phyloP scores from a whole-genome alignment of 805 yeast species.

The Sugiyamaella americana region DNA sequence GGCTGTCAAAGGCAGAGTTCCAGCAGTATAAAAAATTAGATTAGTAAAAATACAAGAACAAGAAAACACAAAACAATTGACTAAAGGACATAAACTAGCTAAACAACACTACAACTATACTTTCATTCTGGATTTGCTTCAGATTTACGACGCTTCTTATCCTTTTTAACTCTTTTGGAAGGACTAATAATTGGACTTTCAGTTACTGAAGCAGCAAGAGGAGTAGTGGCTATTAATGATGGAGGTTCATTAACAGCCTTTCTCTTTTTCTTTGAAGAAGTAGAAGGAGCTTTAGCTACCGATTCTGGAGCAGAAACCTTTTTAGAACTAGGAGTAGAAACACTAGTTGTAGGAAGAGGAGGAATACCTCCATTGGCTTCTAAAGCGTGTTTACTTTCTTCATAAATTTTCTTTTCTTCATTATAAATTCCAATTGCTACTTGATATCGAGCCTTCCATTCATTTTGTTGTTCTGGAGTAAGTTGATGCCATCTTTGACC shows the following conservation, averaged over 20 bases:
- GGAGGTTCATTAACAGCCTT: slow-evolving; percentile 25
- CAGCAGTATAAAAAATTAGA: too few species aligned
- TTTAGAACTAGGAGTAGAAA: neutral
- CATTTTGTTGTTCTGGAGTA: slow-evolving; percentile 60
- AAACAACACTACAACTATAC: too few species aligned
- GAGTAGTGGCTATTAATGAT: slow-evolving; percentile 7
- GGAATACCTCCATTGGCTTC: neutral
- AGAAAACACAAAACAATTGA: too few species aligned
- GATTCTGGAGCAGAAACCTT: neutral
- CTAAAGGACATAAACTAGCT: too few species aligned
- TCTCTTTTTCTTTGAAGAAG: slow-evolving; percentile 21
- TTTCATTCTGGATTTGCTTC: slow-evolving; percentile 3
- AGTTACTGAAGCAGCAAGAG: slow-evolving; percentile 6
- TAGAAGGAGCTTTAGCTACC: slow-evolving; percentile 2
- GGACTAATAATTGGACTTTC: slow-evolving; percentile 7
- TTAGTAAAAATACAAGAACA: too few species aligned
- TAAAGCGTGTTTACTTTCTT: slow-evolving; percentile 35
- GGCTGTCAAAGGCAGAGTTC: too few species aligned
- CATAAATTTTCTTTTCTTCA: slow-evolving; percentile 42
- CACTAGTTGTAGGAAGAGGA: neutral
- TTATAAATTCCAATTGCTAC: slow-evolving; percentile 43
- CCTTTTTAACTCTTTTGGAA: slow-evolving; percentile 33
- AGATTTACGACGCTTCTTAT: neutral
- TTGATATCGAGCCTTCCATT: slow-evolving; percentile 55
- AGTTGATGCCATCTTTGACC: slow-evolving; percentile 74